A percentile compares a stretch with the other conserved stretches of the same genome.
Evolutionary conservation across 2,329 filamentous ascomycete species (phyloP).

Genomic region (Curvularia hawaiiensis): DNA sequence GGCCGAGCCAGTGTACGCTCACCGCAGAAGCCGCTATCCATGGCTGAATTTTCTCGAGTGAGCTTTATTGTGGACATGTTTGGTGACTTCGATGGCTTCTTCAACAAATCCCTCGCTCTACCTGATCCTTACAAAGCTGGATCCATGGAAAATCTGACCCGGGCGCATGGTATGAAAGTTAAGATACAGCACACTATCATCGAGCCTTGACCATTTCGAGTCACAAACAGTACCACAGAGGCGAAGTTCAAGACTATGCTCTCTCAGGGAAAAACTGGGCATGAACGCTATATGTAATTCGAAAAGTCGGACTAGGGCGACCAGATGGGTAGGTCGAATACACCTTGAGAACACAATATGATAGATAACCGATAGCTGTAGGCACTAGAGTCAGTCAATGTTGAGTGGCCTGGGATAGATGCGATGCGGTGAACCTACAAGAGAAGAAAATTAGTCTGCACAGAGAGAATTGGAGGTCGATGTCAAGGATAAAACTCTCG

Average conservation of each 20-base stretch:
- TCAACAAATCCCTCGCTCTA: not conserved
- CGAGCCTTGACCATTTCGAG: not conserved
- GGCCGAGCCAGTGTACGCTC: too few species aligned
- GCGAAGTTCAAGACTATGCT: not conserved
- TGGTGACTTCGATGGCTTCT: not conserved
- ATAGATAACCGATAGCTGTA: not conserved
- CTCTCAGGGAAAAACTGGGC: not conserved
- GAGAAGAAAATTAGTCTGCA: not conserved
- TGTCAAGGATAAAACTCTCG: not conserved
- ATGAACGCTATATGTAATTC: slow-evolving; percentile 2
- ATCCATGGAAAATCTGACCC: not conserved
- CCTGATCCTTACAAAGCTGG: not conserved
- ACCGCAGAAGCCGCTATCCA: not conserved
- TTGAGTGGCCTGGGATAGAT: not conserved
- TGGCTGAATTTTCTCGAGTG: not conserved
- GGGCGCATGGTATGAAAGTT: not conserved
- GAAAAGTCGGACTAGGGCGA: not conserved
- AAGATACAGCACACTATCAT: not conserved
- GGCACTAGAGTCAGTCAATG: not conserved
- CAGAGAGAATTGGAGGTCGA: not conserved
- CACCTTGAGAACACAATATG: not conserved
- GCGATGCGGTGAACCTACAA: not conserved
- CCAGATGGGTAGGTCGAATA: not conserved
- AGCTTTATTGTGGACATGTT: not conserved
- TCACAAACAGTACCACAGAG: not conserved